Evolutionary conservation across 805 yeast genomes (phyloP).

Genomic region (Alloascoidea africana): DNA sequence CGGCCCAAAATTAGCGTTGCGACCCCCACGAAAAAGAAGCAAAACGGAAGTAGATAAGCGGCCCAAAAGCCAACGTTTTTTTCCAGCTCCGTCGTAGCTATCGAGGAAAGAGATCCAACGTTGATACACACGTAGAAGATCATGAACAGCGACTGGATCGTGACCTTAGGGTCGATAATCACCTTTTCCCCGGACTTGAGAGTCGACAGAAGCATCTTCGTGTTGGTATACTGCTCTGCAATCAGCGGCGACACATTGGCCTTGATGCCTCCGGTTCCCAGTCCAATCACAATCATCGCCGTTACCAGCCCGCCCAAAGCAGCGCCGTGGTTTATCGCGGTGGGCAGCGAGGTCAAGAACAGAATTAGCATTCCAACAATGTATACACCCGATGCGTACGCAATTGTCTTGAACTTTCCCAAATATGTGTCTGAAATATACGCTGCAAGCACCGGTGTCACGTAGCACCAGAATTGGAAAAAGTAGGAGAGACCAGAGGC

Average conservation of each 20-base stretch:
- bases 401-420: slow-evolving; percentile 32
- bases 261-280: slow-evolving; percentile 38
- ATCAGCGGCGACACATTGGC: slow-evolving; percentile 24
- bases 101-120: slow-evolving; percentile 35
- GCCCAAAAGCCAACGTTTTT: slow-evolving; percentile 39
- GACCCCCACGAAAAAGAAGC: slow-evolving; percentile 38
- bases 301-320: slow-evolving; percentile 20
- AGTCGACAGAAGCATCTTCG: slow-evolving; percentile 35
- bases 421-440: slow-evolving; percentile 31
- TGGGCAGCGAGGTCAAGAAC: slow-evolving; percentile 31
- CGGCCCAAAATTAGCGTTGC: slow-evolving; percentile 29
- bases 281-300: slow-evolving; percentile 13
- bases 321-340: slow-evolving; percentile 7
- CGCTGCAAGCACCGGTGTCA: slow-evolving; percentile 37
- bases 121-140: slow-evolving; percentile 41
- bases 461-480: slow-evolving; percentile 32
- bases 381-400: slow-evolving; percentile 37
- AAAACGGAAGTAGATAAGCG: slow-evolving; percentile 32
- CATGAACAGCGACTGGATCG: slow-evolving; percentile 21
- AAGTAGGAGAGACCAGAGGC: slow-evolving; percentile 31
- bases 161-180: slow-evolving; percentile 29
- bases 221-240: slow-evolving; percentile 36
- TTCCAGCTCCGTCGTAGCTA: slow-evolving; percentile 36
- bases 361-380: slow-evolving; percentile 31
- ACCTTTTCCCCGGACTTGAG: slow-evolving; percentile 38